These are phyloP conservation scores for Ceratopteris richardii DNA, from an alignment of 75 land plant genomes.

Conservation along the genomic window DNA sequence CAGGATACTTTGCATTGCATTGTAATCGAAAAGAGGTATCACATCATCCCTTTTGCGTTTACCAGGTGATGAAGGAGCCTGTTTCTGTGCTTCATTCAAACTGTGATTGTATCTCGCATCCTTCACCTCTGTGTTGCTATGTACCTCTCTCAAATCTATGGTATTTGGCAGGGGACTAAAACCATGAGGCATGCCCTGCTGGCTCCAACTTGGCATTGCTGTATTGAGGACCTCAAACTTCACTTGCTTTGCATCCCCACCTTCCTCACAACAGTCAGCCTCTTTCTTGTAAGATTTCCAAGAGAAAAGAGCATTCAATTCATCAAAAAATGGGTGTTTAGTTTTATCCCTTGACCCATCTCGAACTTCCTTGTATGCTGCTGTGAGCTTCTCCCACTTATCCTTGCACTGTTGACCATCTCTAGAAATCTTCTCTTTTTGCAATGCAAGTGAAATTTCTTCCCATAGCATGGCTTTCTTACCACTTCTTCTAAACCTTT, in stretches of 20 bases:
- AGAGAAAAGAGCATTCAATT: conserved; percentile 21
- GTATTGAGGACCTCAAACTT: neutral
- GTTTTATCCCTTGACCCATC: conserved; percentile 21
- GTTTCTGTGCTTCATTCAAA: too few species aligned
- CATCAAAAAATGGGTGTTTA: conserved; percentile 28
- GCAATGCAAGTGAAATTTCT: conserved; percentile 17
- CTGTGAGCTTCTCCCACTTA: conserved; percentile 34
- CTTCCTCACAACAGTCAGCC: neutral
- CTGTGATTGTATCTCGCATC: too few species aligned
- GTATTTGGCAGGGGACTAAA: too few species aligned
- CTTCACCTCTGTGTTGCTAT: too few species aligned
- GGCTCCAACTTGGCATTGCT: neutral
- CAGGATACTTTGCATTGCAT: conserved; percentile 14
- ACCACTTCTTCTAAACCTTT: conserved; percentile 23
- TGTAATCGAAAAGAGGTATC: conserved; percentile 4
- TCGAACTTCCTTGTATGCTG: conserved; percentile 28
- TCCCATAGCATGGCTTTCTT: conserved; percentile 28
- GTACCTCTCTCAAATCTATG: too few species aligned
- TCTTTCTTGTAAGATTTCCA: conserved; percentile 6
- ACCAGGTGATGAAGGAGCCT: conserved; percentile 4
- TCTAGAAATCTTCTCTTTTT: conserved; percentile 11
- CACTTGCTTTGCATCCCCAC: neutral
- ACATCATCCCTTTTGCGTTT: conserved; percentile 1
- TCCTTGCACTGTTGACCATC: conserved; percentile 35
- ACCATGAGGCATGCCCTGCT: conserved; percentile 12